Conservation (phyloP, 2,329 filamentous ascomycete species). For the Penicillium hordei region DNA sequence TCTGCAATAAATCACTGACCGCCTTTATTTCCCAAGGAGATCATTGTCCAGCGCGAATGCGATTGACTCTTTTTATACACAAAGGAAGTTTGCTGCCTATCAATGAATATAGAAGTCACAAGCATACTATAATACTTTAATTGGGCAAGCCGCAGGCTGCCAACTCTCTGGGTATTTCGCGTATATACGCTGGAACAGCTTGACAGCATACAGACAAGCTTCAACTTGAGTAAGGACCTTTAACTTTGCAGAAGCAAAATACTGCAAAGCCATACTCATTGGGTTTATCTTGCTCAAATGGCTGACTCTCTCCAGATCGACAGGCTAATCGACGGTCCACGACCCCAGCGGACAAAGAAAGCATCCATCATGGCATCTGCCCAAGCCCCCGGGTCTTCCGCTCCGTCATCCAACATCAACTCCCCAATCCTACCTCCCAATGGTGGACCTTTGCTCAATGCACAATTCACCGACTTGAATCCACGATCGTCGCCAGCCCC, state of each 20-base stretch:
- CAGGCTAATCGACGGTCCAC: neutral
- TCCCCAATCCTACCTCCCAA: slow-evolving; percentile 34
- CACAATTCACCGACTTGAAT: slow-evolving; percentile 31
- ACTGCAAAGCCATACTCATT: neutral
- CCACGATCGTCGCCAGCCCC: slow-evolving; percentile 38
- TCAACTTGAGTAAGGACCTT: neutral
- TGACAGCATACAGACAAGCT: neutral
- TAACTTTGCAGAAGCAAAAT: neutral
- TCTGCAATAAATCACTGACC: slow-evolving; percentile 9
- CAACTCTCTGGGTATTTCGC: neutral
- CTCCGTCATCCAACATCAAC: slow-evolving; percentile 39
- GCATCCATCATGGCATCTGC: slow-evolving; percentile 32
- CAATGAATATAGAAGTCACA: neutral
- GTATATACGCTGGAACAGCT: neutral
- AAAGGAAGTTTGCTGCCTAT: neutral
- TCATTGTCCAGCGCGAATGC: neutral
- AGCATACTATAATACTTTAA: neutral
- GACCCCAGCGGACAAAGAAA: neutral
- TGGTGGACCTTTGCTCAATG: slow-evolving; percentile 30
- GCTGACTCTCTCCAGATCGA: neutral
- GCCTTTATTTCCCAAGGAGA: neutral
- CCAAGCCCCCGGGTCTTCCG: slow-evolving; percentile 36
- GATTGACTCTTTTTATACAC: neutral
- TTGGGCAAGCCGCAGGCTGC: neutral
- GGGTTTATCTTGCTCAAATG: neutral